These are phyloP conservation scores for Nothophaeocryptopus gaeumannii DNA, from an alignment of 2,329 filamentous ascomycete species.

Conservation along the genomic window DNA sequence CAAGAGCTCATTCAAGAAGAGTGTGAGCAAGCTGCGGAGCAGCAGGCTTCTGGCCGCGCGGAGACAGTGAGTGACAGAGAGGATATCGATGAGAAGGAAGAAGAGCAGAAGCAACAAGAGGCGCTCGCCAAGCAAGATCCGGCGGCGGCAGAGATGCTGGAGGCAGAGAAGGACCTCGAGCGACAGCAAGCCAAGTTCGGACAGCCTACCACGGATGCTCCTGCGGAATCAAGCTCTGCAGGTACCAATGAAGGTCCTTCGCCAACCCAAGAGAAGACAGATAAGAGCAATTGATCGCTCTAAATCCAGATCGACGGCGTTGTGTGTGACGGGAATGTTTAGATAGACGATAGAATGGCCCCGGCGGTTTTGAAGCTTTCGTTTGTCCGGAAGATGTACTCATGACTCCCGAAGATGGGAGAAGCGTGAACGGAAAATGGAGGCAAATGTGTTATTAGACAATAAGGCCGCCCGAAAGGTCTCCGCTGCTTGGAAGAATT, in stretches of 20 bases:
- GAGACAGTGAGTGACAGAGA: conserved; percentile 67
- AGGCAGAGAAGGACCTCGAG: conserved; percentile 26
- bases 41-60: conserved; percentile 66
- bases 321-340: background rate
- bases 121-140: conserved; percentile 24
- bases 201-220: background rate
- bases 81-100: conserved; percentile 91
- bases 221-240: background rate
- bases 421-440: conserved; percentile 1
- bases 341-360: conserved; percentile 6
- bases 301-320: background rate
- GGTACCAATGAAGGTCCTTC: conserved; percentile 5
- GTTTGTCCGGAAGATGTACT: background rate
- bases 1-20: conserved; percentile 97
- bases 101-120: conserved; percentile 37
- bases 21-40: conserved; percentile 83
- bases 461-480: background rate
- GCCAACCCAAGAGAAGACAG: conserved; percentile 3
- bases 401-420: background rate
- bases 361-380: conserved; percentile 2
- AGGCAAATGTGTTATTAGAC: background rate
- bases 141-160: conserved; percentile 22
- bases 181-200: conserved; percentile 20
- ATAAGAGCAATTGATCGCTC: conserved; percentile 3
- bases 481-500: background rate